phyloP scores from a whole-genome alignment of 352 stramenopile species.

The Pythium dissimile region DNA sequence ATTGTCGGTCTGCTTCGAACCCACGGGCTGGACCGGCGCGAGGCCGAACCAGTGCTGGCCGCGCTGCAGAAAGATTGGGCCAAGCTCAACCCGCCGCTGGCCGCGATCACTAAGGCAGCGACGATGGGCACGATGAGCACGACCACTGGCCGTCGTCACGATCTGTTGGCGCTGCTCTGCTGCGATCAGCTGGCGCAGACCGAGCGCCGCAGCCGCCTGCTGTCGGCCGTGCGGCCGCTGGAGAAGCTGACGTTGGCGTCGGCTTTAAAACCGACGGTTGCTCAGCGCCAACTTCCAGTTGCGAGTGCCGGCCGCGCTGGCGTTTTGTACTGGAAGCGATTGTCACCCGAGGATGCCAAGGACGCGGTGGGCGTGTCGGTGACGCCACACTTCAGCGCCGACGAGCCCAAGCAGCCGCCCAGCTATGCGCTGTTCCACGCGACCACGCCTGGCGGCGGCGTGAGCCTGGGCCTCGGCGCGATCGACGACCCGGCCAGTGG shows the following conservation, averaged over 20 bases:
- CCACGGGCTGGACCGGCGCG: conserved; percentile 11
- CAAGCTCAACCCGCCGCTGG: conserved; percentile 50
- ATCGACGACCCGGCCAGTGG: background rate
- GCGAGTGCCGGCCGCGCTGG: conserved; percentile 20
- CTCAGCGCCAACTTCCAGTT: background rate
- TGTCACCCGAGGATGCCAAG: conserved; percentile 63
- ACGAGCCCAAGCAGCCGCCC: conserved; percentile 54
- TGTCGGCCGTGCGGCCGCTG: conserved; percentile 44
- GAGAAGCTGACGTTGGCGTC: conserved; percentile 43
- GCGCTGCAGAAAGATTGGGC: conserved; percentile 50
- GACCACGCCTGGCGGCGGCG: background rate
- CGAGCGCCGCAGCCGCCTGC: conserved; percentile 64
- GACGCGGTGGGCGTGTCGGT: conserved; percentile 48
- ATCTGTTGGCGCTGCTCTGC: conserved; percentile 65
- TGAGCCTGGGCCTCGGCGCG: background rate
- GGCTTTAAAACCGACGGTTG: too few relatives aligned
- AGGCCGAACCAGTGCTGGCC: conserved; percentile 26
- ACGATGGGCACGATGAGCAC: conserved; percentile 10
- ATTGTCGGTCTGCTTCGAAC: conserved; percentile 47
- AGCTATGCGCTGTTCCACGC: conserved; percentile 47
- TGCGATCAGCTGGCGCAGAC: conserved; percentile 51
- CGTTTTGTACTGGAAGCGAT: conserved; percentile 61
- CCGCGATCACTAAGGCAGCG: conserved; percentile 38
- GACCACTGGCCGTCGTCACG: conserved; percentile 28
- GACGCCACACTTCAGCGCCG: conserved; percentile 41